phyloP scores from a whole-genome alignment of 805 yeast species.

The Grigorovia yakushimaensis region DNA sequence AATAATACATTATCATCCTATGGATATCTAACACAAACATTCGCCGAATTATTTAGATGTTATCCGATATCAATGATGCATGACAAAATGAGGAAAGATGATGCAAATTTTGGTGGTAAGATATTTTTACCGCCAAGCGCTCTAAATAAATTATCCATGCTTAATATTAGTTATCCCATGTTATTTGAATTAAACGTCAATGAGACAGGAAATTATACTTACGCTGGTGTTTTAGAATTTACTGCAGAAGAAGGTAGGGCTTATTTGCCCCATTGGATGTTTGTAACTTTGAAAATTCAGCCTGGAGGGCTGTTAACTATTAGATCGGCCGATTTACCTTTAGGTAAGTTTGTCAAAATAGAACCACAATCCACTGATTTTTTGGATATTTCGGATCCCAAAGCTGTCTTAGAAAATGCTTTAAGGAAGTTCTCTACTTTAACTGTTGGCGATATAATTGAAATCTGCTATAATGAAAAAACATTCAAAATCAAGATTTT shows the following conservation, averaged over 20 bases:
- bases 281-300: constrained; percentile 57
- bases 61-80: constrained; percentile 91
- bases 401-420: constrained; percentile 91
- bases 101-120: constrained; percentile 89
- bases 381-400: constrained; percentile 88
- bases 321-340: constrained; percentile 66
- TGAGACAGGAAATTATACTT: constrained; percentile 51
- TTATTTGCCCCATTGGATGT: constrained; percentile 95
- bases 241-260: constrained; percentile 96
- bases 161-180: constrained; percentile 95
- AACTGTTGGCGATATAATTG: constrained; percentile 75
- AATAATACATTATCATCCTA: constrained; percentile 12
- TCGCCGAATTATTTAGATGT: constrained; percentile 84
- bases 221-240: constrained; percentile 92
- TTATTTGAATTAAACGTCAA: constrained; percentile 71
- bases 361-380: constrained; percentile 95
- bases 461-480: constrained; percentile 72
- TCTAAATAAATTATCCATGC: constrained; percentile 74
- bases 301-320: constrained; percentile 80
- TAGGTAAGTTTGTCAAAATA: constrained; percentile 81
- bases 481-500: constrained; percentile 71
- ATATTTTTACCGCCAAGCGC: constrained; percentile 92
- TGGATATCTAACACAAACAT: constrained; percentile 34
- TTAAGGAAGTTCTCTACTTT: constrained; percentile 82
- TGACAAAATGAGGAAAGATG: constrained; percentile 58